Conservation (phyloP, 148 eudicot genomes). For the Persicaria maculosa region DNA sequence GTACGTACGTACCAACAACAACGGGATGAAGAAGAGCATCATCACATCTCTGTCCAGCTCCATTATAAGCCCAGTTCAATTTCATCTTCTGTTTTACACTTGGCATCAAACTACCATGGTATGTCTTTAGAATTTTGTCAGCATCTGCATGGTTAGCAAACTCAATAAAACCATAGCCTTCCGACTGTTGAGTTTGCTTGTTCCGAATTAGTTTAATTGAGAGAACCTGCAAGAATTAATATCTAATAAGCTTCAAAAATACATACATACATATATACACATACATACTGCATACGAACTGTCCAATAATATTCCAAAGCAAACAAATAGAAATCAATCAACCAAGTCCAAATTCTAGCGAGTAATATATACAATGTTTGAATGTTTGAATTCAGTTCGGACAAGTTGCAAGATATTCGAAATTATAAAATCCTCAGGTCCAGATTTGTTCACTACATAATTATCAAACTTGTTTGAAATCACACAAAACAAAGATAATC, state of each 20-base stretch:
- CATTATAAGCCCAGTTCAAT: conserved; percentile 88
- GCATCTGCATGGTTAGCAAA: conserved; percentile 68
- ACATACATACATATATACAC: no score
- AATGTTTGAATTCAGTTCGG: no score
- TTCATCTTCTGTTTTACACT: conserved; percentile 65
- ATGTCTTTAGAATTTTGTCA: conserved; percentile 59
- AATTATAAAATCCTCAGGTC: no score
- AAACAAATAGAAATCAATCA: no score
- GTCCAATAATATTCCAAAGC: no score
- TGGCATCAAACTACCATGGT: conserved; percentile 71
- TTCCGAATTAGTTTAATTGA: conserved; percentile 76
- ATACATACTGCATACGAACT: not conserved
- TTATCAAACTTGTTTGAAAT: no score
- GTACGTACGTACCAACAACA: no score
- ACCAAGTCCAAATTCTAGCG: no score
- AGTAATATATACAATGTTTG: no score
- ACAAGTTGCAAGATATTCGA: no score
- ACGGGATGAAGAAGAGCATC: conserved; percentile 24
- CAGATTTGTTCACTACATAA: no score
- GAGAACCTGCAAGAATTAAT: conserved; percentile 42
- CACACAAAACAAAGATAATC: no score
- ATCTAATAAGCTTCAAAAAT: not conserved
- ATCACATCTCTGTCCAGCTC: conserved; percentile 80
- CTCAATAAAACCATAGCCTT: conserved; percentile 88
- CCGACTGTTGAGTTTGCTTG: conserved; percentile 69